Base-by-base conservation (phyloP, 257 asterid species). In the Solanum sejunctum region DNA sequence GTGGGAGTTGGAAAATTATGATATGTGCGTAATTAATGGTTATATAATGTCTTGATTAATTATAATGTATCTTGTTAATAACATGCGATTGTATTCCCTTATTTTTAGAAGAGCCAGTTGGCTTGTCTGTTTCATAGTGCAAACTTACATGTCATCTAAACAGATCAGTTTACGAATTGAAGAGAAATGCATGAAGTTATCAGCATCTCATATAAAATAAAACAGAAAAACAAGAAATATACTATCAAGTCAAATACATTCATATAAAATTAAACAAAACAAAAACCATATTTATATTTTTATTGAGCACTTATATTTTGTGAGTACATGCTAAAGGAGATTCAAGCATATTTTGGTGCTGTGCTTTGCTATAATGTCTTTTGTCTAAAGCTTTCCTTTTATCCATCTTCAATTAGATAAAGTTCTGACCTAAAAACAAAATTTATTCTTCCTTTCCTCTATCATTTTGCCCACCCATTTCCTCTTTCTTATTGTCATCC, bases 361-460 rank as follows among this genome's bases (percentile, higher is more conserved):
- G 85, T 21, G n/a, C 67, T 75, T 82, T 85, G 81, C 75, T 71
- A 56, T 56, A 69, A 60, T 86, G 66, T 60, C 87, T 72, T 86
- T 86, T 56, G 9, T 80, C 45, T 17, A 69, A 55, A 69, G 85
- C 79, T 61, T 85, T 52, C 23, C 11, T 57, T 51, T 82, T 60
- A 16, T 36, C 23, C 64, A 43, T 41, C 56, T 45, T 41, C 81
- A 52, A 12, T 51, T 41, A 83, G 5, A 36, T 41, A 80, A 71
- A 71, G 77, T 52, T 78, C 77, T 28, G 12, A 12, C 51, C 43
- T 13, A 13, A 47, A 32, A 60, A 80, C 36, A 61, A 83, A 52
- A 84, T 66, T 82, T 63, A 86, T 84, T 75, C 85, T 32, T 72
- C 60, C 70, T 45, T 81, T 86, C 58, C 83, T 11, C 56, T 43